phyloP scores from a whole-genome alignment of 176 grass and related monocot species.

The Zoysia japonica region DNA sequence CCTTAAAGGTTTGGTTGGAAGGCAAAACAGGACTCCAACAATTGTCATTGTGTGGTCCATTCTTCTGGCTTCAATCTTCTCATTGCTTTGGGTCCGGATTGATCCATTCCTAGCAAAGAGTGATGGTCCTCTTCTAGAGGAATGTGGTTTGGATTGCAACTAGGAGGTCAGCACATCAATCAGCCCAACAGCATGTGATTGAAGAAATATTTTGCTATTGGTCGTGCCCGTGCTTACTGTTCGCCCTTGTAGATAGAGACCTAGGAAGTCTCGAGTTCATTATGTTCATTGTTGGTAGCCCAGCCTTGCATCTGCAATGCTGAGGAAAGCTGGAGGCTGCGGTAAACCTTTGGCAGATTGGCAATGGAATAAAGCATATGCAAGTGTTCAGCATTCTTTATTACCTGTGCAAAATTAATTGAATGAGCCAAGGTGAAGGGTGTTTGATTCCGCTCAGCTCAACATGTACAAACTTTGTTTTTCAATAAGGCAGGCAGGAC shows the following conservation, averaged over 20 bases:
- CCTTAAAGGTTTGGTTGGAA: slow-evolving; percentile 76
- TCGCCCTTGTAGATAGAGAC: slow-evolving; percentile 49
- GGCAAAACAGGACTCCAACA: slow-evolving; percentile 73
- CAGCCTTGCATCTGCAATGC: slow-evolving; percentile 46
- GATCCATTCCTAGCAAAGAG: slow-evolving; percentile 66
- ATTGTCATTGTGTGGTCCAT: slow-evolving; percentile 81
- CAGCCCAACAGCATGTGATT: slow-evolving; percentile 12
- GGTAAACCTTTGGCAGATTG: slow-evolving; percentile 49
- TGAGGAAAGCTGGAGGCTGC: slow-evolving; percentile 36
- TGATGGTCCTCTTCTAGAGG: slow-evolving; percentile 46
- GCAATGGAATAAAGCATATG: slow-evolving; percentile 33
- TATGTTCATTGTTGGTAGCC: slow-evolving; percentile 47
- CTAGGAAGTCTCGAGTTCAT: slow-evolving; percentile 23
- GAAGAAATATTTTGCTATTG: slow-evolving; percentile 48
- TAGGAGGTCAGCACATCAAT: slow-evolving; percentile 37
- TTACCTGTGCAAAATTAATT: slow-evolving; percentile 42
- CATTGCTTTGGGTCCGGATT: slow-evolving; percentile 65
- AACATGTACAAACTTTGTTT: slow-evolving; percentile 35
- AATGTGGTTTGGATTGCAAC: slow-evolving; percentile 56
- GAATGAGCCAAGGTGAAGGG: slow-evolving; percentile 30
- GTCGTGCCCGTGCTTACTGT: slow-evolving; percentile 37
- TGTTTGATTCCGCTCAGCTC: slow-evolving; percentile 28
- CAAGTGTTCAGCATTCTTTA: slow-evolving; percentile 45
- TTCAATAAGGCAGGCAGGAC: slow-evolving; percentile 30
- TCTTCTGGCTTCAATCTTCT: slow-evolving; percentile 74